Base-by-base conservation (phyloP, 2,329 filamentous ascomycete species). In the Arachnomyces sp. region DNA sequence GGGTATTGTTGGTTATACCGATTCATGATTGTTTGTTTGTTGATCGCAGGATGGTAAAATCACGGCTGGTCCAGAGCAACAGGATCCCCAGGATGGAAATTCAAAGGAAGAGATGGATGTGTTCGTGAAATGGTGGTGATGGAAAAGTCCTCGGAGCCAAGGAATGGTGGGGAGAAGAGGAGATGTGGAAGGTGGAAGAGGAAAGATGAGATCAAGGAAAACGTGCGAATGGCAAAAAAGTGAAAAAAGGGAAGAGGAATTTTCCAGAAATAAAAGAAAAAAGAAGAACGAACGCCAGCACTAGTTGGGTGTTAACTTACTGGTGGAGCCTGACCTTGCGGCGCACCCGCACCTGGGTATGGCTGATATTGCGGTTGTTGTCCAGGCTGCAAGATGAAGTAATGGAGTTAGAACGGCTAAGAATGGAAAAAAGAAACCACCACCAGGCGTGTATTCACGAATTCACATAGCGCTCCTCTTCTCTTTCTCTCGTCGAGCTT, bases 341-440 rank as follows among this genome's bases (percentile, higher is more conserved):
- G n/a, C n/a, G n/a, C n/a, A n/a, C n/a, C n/a, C n/a, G 53, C 57
- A 52, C 67, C 69, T 51, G 67, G 69, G 56, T 74, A 78, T 49
- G 74, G 69, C 63, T 78, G 73, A 61, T 78, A 78, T 53, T 69
- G 65, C n/a, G n/a, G n/a, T 45, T 59, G 62, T 50, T 73, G 68
- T 38, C 65, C 61, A 49, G 65, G 65, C 66, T 68, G 46, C 28
- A 40, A 9, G 21, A 39, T 34, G 40, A 28, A 25, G 31, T 35
- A 15, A 30, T 31, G 31, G 7, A 4, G 36, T 31, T 15, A 34
- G 13, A 37, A 42, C 12, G 43, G 25, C 28, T 42, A 31, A 40
- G 29, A 31, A 33, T 38, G 43, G 42, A 57, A 52, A 57, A 25
- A 12, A 34, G 31, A 39, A 40, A 40, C 5, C 21, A 25, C 21